Evolutionary conservation across 495 filamentous ascomycete genomes (phyloP).

Genomic region (Neurospora tetraspora): DNA sequence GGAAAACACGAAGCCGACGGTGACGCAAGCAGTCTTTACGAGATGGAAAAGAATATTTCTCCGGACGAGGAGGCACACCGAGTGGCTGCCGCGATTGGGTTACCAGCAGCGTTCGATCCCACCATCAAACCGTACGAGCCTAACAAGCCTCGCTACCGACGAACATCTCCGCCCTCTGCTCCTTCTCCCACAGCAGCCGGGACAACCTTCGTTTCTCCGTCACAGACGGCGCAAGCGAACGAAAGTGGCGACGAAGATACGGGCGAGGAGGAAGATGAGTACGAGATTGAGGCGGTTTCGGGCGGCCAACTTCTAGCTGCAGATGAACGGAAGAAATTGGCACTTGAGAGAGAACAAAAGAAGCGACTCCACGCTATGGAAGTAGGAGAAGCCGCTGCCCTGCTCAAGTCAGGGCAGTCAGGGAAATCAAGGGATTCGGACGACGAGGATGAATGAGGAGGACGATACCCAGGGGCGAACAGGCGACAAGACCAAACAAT

Average conservation of each 20-base stretch:
- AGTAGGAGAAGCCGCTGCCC: slow-evolving; percentile 39
- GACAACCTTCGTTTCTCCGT: slow-evolving; percentile 10
- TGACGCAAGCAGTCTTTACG: slow-evolving; percentile 35
- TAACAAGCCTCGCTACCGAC: slow-evolving; percentile 21
- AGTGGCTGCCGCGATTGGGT: slow-evolving; percentile 60
- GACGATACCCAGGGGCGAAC: slow-evolving; percentile 14
- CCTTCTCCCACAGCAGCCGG: slow-evolving; percentile 19
- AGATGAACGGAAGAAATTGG: slow-evolving; percentile 8
- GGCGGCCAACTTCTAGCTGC: slow-evolving; percentile 24
- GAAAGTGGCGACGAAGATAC: slow-evolving; percentile 40
- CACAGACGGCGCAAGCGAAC: slow-evolving; percentile 12
- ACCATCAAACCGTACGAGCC: slow-evolving; percentile 36
- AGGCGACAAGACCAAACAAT: background rate
- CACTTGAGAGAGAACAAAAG: slow-evolving; percentile 31
- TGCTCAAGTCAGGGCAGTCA: slow-evolving; percentile 21
- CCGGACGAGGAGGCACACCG: slow-evolving; percentile 57
- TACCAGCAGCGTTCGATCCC: slow-evolving; percentile 49
- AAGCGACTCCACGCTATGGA: slow-evolving; percentile 47
- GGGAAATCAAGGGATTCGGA: slow-evolving; percentile 14
- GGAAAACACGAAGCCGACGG: slow-evolving; percentile 45
- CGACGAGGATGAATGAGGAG: slow-evolving; percentile 25
- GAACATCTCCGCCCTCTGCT: slow-evolving; percentile 17
- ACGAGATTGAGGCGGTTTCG: slow-evolving; percentile 38
- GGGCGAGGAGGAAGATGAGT: slow-evolving; percentile 39
- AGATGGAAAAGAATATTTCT: slow-evolving; percentile 35